Evolutionary conservation across 1,139 yeast genomes (phyloP), one percentile per base, ranked within the genome.

Genomic region (Pichia sp.): DNA sequence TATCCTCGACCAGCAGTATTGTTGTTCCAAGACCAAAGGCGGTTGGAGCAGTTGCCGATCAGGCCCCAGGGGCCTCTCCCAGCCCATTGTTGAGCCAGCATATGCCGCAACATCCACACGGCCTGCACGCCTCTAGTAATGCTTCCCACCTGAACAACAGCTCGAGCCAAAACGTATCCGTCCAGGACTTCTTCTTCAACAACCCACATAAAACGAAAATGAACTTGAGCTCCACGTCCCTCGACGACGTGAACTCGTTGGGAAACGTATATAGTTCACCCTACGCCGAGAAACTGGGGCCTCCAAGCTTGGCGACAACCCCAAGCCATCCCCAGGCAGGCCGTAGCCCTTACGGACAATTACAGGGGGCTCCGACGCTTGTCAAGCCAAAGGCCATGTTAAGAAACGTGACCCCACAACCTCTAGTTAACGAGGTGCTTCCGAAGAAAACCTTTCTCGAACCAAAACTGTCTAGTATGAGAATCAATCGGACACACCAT

Each of bases 401-500:
- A 9, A 51, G 53, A 33, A 49, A 49, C 6, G 49, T 53, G 17
- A 46, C 55, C 3, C 56, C 60, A 10, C 55, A 51, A 44, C 42
- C 75, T 17, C 72, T 76, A 46, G 77, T 79, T 20, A 68, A 77
- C 8, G 82, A 78, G 24, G 72, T 73, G 58, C 67, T 67, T 36
- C 48, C 52, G 17, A 61, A 56, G 41, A 45, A 49, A 7, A 30
- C 33, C 17, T 20, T 49, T 6, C 34, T 59, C 10, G 67, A 64
- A 44, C 63, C 67, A 5, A 57, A 64, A 12, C 55, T 63, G 14
- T 64, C 68, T 2, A 59, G 80, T 1, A 65, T 79, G 63, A 77
- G 73, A 57, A 68, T 77, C 36, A 77, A 73, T 55, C 66, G 81
- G 49, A 66, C 78, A 2, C 55, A 59, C 6, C 49, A 55, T 40